Base-by-base conservation (phyloP, 1,139 yeast species). In the Lodderomyces elongisporus region DNA sequence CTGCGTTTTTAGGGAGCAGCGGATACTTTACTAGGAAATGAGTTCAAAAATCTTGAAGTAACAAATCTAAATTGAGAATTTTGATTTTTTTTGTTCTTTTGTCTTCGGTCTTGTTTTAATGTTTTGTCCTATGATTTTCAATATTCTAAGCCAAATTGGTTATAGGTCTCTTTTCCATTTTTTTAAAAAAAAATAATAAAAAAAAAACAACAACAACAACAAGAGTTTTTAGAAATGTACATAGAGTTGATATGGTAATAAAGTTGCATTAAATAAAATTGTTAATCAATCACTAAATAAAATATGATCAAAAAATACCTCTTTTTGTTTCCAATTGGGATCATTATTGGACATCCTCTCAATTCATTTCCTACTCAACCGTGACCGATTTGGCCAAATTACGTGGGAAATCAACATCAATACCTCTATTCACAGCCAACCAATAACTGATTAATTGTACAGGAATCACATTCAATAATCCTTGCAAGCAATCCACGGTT, bases 371-470 rank as follows among this genome's bases (percentile, higher is more conserved):
- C 43, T 71, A 84, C 67, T 82, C 97, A 44, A 93, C 98, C 35
- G 99, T 93, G 39, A 93, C 98, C 30, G 95, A 82, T 71, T 93
- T 93, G 45, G 99, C 99, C 67, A 93, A 76, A 68, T 93, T 93
- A 66, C 98, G 82, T 48, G 99, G 99, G 78, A 91, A 91, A 61
- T 93, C 99, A 39, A 93, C 98, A 58, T 93, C 95, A 51, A 85
- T 83, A 28, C 97, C 97, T 58, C 91, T 84, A 64, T 83, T 80
- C 38, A 87, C 91, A 33, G 98, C 97, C 54, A 93, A 74, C 93
- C 96, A 89, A 70, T 93, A 93, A 56, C 96, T 83, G 79, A 89
- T 89, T 58, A 93, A 74, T 66, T 93, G 99, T 56, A 93, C 65
- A 38, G 98, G 98, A 51, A 93, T 78, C 46, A 93, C 94, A 57